A percentile compares a stretch with the other conserved stretches of the same genome.
phyloP scores from a whole-genome alignment of 257 asterid species.

The Solanum chaucha region DNA sequence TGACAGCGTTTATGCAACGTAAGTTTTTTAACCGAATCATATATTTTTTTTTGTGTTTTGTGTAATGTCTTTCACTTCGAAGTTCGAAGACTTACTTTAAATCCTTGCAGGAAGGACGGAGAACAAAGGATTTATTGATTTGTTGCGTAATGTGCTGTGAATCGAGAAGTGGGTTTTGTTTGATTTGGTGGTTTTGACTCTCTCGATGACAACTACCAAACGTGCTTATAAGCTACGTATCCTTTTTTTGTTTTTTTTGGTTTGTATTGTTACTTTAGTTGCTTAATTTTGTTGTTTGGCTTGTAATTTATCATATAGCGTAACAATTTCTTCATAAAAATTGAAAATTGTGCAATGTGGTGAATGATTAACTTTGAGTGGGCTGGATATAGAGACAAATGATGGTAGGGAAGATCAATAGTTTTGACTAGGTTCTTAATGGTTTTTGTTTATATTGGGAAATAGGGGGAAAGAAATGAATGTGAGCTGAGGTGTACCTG shows the following conservation, averaged over 20 bases:
- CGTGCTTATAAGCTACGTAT: slow-evolving; percentile 99
- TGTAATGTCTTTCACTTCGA: neutral
- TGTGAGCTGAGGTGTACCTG: neutral
- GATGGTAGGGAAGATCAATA: neutral
- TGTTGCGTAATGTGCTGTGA: neutral
- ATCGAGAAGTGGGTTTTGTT: neutral
- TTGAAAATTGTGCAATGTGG: neutral
- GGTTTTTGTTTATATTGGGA: neutral
- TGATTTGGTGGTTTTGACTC: neutral
- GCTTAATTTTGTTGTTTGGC: neutral
- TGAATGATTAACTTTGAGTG: neutral
- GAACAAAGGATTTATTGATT: neutral
- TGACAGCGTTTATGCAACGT: neutral
- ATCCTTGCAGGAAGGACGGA: neutral
- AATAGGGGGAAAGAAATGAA: neutral
- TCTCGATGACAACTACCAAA: slow-evolving; percentile 63
- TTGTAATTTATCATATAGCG: neutral
- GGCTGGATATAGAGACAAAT: neutral
- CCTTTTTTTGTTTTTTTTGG: slow-evolving; percentile 25
- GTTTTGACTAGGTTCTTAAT: neutral
- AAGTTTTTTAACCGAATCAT: neutral
- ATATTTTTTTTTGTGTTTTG: neutral
- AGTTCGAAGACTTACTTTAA: neutral
- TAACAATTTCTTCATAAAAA: neutral
- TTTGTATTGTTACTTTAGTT: neutral